Evolutionary conservation across 108 stramenopile species (phyloP).

Genomic region (Cafeteria roenbergensis): DNA sequence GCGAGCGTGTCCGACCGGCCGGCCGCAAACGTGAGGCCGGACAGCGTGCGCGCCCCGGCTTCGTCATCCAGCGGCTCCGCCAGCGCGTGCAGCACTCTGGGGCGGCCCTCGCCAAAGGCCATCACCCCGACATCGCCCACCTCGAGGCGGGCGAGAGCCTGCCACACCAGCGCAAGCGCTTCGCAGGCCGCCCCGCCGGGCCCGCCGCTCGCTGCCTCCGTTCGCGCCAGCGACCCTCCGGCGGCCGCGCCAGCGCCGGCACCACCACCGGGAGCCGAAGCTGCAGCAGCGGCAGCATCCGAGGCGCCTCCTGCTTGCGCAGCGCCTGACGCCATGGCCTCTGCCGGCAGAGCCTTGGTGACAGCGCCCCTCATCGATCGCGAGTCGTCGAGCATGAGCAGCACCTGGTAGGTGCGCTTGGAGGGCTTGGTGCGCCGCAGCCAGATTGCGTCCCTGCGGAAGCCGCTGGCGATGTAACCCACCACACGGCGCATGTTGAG

Average conservation of each 20-base stretch:
- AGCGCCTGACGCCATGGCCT: too few relatives aligned
- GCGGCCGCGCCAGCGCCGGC: too few relatives aligned
- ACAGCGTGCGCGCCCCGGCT: conserved; percentile 59
- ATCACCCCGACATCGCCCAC: conserved; percentile 82
- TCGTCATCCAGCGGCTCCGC: conserved; percentile 71
- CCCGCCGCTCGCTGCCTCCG: too few relatives aligned
- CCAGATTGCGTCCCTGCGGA: conserved; percentile 98
- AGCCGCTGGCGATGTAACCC: conserved; percentile 90
- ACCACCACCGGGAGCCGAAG: too few relatives aligned
- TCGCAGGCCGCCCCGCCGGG: conserved; percentile 74
- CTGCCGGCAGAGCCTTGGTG: too few relatives aligned
- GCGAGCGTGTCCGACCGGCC: conserved; percentile 68
- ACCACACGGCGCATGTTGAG: conserved; percentile 98
- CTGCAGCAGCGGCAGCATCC: too few relatives aligned
- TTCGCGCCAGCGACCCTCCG: too few relatives aligned
- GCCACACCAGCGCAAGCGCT: conserved; percentile 70
- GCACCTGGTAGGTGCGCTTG: conserved; percentile 81
- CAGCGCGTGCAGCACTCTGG: conserved; percentile 74
- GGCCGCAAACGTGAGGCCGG: conserved; percentile 68
- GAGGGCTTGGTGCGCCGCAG: conserved; percentile 93
- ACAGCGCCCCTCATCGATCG: conserved; percentile 88
- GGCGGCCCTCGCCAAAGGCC: conserved; percentile 72
- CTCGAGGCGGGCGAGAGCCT: conserved; percentile 82
- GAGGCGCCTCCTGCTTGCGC: too few relatives aligned
- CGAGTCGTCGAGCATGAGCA: conserved; percentile 90